Conservation (phyloP, 2,329 filamentous ascomycete genomes). For the Pseudocercospora fijiensis region DNA sequence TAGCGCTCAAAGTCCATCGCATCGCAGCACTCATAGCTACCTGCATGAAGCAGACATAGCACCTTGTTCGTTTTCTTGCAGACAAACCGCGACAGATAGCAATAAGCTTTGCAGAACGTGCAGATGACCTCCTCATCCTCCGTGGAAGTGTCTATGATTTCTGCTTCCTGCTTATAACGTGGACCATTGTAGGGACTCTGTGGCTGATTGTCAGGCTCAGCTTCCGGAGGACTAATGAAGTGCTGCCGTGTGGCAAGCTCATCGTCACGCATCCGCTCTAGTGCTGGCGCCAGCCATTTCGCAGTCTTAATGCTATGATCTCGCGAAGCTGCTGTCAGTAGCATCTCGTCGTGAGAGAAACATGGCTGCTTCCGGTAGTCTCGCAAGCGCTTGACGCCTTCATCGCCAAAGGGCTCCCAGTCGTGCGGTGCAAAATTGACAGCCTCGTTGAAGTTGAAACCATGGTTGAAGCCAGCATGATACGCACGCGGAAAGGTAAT, state of each 20-base stretch:
- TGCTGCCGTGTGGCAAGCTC: slow-evolving; percentile 67
- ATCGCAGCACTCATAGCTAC: slow-evolving; percentile 76
- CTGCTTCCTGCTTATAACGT: slow-evolving; percentile 53
- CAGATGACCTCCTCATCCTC: slow-evolving; percentile 93
- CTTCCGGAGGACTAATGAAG: slow-evolving; percentile 59
- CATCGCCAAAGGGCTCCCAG: slow-evolving; percentile 89
- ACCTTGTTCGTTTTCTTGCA: slow-evolving; percentile 80
- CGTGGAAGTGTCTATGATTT: slow-evolving; percentile 66
- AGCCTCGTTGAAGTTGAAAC: slow-evolving; percentile 97
- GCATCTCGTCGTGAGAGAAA: slow-evolving; percentile 93
- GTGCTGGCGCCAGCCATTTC: slow-evolving; percentile 88
- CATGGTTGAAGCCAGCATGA: slow-evolving; percentile 97
- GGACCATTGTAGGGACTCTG: slow-evolving; percentile 35
- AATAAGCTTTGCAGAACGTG: slow-evolving; percentile 85
- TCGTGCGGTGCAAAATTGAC: slow-evolving; percentile 95
- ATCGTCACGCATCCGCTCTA: slow-evolving; percentile 73
- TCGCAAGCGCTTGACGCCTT: slow-evolving; percentile 81
- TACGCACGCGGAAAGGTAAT: slow-evolving; percentile 97
- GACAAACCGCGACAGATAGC: slow-evolving; percentile 85
- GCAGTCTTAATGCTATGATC: slow-evolving; percentile 83
- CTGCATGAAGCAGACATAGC: slow-evolving; percentile 79
- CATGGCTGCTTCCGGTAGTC: slow-evolving; percentile 88
- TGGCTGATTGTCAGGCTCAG: slow-evolving; percentile 46
- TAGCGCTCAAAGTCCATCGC: slow-evolving; percentile 65
- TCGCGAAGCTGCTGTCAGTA: slow-evolving; percentile 82